Conservation (phyloP, 805 yeast species). For the Brettanomyces sp. region DNA sequence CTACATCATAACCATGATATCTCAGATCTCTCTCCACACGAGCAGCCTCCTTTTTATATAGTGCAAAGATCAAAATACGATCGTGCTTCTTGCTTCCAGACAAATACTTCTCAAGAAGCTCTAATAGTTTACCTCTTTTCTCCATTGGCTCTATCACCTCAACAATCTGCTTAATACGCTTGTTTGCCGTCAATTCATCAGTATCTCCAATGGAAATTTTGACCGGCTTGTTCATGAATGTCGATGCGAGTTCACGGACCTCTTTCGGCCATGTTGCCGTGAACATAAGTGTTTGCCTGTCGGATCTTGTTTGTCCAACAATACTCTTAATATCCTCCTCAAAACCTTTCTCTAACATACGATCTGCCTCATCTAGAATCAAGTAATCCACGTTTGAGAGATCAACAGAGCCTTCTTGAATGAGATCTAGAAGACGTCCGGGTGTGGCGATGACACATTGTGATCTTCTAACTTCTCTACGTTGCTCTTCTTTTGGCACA, state of each 20-base stretch:
- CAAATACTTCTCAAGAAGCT: constrained; percentile 66
- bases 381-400: constrained; percentile 62
- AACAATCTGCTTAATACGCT: constrained; percentile 85
- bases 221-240: constrained; percentile 79
- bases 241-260: constrained; percentile 83
- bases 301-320: constrained; percentile 44
- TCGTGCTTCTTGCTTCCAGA: constrained; percentile 57
- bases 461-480: constrained; percentile 53
- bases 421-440: constrained; percentile 87
- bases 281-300: constrained; percentile 92
- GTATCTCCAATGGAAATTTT: constrained; percentile 79
- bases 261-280: constrained; percentile 99
- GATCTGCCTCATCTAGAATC: constrained; percentile 94
- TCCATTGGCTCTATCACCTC: constrained; percentile 80
- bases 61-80: constrained; percentile 83
- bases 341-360: constrained; percentile 97
- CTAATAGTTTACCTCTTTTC: constrained; percentile 70
- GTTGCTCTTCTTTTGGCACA: constrained; percentile 90
- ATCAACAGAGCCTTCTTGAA: constrained; percentile 78
- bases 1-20: constrained; percentile 67
- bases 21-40: constrained; percentile 73
- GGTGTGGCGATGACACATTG: constrained; percentile 94
- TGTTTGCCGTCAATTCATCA: constrained; percentile 90
- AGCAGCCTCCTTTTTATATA: constrained; percentile 93
- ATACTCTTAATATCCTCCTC: constrained; percentile 91